phyloP scores from a whole-genome alignment of 2,329 filamentous ascomycete genomes.

The Fusarium robinianum region DNA sequence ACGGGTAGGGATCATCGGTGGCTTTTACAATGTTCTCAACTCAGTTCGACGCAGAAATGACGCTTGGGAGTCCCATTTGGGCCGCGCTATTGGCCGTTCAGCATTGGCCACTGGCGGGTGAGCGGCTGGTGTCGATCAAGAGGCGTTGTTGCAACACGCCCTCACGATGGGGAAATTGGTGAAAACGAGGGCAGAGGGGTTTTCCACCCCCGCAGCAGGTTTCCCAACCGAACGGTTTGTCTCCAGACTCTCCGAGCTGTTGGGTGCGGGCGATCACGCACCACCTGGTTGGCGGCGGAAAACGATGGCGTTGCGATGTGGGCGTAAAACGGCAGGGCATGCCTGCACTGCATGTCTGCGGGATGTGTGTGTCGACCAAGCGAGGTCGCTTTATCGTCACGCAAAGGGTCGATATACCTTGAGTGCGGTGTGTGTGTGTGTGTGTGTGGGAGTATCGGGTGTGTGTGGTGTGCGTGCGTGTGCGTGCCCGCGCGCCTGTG shows the following conservation, averaged over 20 bases:
- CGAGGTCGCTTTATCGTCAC: constrained; percentile 18
- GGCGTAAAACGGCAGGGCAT: constrained; percentile 16
- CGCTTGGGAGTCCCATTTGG: constrained; percentile 12
- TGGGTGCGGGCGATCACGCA: constrained; percentile 19
- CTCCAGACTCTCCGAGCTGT: constrained; percentile 14
- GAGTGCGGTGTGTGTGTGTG: constrained; percentile 20
- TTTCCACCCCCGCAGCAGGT: constrained; percentile 3
- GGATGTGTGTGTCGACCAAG: constrained; percentile 14
- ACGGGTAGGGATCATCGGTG: constrained; percentile 7
- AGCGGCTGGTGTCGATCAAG: constrained; percentile 15
- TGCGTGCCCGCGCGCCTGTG: too few relatives aligned
- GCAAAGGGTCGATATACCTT: constrained; percentile 19
- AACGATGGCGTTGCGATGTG: constrained; percentile 8
- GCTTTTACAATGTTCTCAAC: too few relatives aligned
- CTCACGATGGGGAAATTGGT: constrained; percentile 8
- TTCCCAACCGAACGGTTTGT: constrained; percentile 19
- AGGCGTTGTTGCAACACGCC: constrained; percentile 8
- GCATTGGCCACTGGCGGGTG: constrained; percentile 4
- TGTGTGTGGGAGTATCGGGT: constrained; percentile 28
- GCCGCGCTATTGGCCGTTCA: constrained; percentile 8
- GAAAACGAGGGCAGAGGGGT: constrained; percentile 3
- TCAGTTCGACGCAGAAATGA: constrained; percentile 23
- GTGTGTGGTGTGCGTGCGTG: too few relatives aligned
- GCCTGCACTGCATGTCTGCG: constrained; percentile 16
- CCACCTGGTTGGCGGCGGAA: constrained; percentile 8